Conservation (phyloP, 177 flowering plant genomes). For the Tripterygium wilfordii region DNA sequence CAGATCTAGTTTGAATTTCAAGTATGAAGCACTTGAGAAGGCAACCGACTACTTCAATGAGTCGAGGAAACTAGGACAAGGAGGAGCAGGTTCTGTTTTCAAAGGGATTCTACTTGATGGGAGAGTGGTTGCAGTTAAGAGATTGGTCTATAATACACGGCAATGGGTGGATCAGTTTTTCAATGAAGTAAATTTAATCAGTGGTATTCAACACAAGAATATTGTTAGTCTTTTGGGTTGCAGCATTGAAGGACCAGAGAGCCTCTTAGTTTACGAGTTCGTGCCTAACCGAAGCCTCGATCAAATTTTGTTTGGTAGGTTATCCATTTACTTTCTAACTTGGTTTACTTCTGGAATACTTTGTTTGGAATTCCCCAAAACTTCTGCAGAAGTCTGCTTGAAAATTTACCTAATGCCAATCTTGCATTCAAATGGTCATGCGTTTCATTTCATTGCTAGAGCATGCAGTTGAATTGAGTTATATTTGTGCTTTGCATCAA, state of each 20-base stretch:
- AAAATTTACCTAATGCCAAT: too few relatives aligned
- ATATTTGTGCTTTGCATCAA: too few relatives aligned
- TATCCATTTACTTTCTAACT: too few relatives aligned
- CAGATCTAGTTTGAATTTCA: constrained; percentile 16
- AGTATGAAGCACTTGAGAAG: constrained; percentile 26
- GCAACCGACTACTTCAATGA: constrained; percentile 24
- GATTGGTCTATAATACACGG: constrained; percentile 36
- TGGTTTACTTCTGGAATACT: too few relatives aligned
- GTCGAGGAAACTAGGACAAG: constrained; percentile 29
- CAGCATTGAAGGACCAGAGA: constrained; percentile 56
- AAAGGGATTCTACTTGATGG: constrained; percentile 48
- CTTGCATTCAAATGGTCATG: too few relatives aligned
- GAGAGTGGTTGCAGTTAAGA: constrained; percentile 40
- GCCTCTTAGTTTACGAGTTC: constrained; percentile 52
- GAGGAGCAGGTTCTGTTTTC: constrained; percentile 33
- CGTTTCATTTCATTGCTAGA: too few relatives aligned
- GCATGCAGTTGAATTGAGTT: too few relatives aligned
- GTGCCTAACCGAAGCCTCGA: constrained; percentile 47
- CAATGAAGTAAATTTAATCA: constrained; percentile 53
- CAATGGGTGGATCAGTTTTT: constrained; percentile 59
- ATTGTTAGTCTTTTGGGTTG: constrained; percentile 49
- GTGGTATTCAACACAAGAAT: constrained; percentile 44
- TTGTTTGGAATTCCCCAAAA: too few relatives aligned
- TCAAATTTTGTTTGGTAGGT: constrained; percentile 38
- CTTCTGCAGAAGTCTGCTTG: too few relatives aligned